Evolutionary conservation across 140 eudicot genomes (phyloP), one percentile per base, ranked within the genome.

Genomic region (Anethum foeniculum): DNA sequence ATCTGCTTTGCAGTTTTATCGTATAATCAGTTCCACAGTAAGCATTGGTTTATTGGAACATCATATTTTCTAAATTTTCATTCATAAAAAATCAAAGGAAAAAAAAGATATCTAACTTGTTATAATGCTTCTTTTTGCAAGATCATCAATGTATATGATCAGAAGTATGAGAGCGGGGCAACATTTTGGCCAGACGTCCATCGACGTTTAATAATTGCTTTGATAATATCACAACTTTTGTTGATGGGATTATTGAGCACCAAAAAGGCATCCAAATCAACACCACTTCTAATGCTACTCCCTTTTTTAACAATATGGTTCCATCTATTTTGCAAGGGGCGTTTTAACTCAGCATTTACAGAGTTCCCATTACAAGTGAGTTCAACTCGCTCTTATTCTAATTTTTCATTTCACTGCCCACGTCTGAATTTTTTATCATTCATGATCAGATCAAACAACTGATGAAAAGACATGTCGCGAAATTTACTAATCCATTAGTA

Each of bases 141-240:
- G 98, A 91, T 93, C 81, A 93, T 93, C 81, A 93, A 93, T 81
- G 98, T 93, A 49, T 93, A 93, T n/a, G 91, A 91, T 84, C 97
- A 91, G 82, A 91, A 88, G 91, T 93, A 93, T 49, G 98, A 91
- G 88, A 93, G 97, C 78, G 96, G 90, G 47, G 98, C 98, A 75
- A 75, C 87, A 52, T 93, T 85, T 81, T 93, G 98, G 98, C 98
- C 98, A n/a, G 93, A 90, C 84, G 97, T 93, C 73, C 97, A 93
- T 76, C 88, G 88, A 7, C 97, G 97, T 80, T 80, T 93, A 58
- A 88, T 93, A 47, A 84, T 88, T 34, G 91, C 96, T 79, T 67
- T 93, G 81, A 80, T 93, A 60, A 90, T 93, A 30, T 88, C 98
- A 41, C 98, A 93, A 67, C 78, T 93, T 81, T 86, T 93, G 38